These are phyloP conservation scores for Climacium dendroides DNA, from an alignment of 225 moss, liverwort and hornwort genomes.

Conservation along the genomic window DNA sequence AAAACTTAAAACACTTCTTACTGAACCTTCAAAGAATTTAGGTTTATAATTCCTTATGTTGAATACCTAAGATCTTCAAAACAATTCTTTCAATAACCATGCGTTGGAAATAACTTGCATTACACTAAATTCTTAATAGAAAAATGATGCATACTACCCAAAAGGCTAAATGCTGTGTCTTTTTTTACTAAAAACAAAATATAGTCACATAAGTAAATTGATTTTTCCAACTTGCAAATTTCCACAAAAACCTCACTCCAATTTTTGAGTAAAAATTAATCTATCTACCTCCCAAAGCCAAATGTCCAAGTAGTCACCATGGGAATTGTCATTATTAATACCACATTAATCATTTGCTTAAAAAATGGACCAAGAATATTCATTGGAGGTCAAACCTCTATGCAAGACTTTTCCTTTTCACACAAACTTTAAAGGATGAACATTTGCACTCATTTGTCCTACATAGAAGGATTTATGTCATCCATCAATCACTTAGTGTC, in stretches of 20 bases:
- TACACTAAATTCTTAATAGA: background rate
- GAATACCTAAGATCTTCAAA: background rate
- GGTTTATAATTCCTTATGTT: background rate
- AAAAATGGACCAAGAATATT: fast-evolving
- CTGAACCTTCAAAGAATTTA: background rate
- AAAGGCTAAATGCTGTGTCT: too few relatives aligned
- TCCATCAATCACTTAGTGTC: fast-evolving
- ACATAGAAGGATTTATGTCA: background rate
- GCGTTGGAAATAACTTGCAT: fast-evolving
- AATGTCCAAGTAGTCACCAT: fast-evolving
- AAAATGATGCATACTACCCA: background rate
- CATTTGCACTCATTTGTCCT: background rate
- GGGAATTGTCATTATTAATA: background rate
- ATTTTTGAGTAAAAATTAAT: background rate
- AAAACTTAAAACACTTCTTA: background rate
- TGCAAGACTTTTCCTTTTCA: background rate
- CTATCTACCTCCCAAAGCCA: background rate
- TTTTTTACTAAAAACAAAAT: too few relatives aligned
- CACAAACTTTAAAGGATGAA: background rate
- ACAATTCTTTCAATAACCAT: too few relatives aligned
- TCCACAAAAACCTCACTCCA: background rate
- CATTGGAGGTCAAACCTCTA: too few relatives aligned
- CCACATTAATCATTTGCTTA: background rate
- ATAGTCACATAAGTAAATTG: background rate
- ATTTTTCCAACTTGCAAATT: background rate